Evolutionary conservation across 2,329 filamentous ascomycete species (phyloP).

Genomic region (Hypomyces rosellus): DNA sequence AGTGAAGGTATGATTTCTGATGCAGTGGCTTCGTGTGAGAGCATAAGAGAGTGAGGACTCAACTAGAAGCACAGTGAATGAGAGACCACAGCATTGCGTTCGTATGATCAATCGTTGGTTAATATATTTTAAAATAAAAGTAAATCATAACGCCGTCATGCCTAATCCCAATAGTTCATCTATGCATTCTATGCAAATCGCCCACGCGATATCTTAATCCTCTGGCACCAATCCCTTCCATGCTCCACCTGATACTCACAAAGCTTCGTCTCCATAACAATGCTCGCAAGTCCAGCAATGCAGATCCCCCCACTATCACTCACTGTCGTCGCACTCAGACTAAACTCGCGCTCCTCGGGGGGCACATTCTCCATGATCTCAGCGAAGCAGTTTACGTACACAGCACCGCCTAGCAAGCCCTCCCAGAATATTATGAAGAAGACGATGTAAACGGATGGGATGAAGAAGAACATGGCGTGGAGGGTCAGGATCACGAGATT

Average conservation of each 20-base stretch:
- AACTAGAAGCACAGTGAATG: too few species aligned
- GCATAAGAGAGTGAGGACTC: too few species aligned
- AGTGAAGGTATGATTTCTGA: too few species aligned
- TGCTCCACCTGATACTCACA: constrained; percentile 80
- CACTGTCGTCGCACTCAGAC: constrained; percentile 80
- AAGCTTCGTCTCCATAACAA: constrained; percentile 72
- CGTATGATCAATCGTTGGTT: too few species aligned
- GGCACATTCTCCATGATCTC: constrained; percentile 83
- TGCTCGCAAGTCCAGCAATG: constrained; percentile 76
- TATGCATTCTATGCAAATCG: constrained; percentile 3
- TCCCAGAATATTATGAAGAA: constrained; percentile 91
- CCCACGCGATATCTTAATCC: constrained; percentile 36
- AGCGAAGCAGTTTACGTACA: constrained; percentile 95
- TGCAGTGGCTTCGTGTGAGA: too few species aligned
- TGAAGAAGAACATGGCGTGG: constrained; percentile 73
- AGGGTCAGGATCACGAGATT: constrained; percentile 69
- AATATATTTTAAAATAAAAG: too few species aligned
- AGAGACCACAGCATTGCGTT: too few species aligned
- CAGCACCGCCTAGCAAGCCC: constrained; percentile 79
- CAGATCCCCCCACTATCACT: constrained; percentile 90
- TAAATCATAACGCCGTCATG: too few species aligned
- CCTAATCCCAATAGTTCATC: neutral
- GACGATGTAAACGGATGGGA: constrained; percentile 80
- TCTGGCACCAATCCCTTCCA: constrained; percentile 68
- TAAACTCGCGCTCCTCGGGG: constrained; percentile 78